Percentiles rank a stretch among this genome's conserved stretches.
phyloP scores from a whole-genome alignment of 2,329 filamentous ascomycete genomes.

The Mycosphaerella sp. region DNA sequence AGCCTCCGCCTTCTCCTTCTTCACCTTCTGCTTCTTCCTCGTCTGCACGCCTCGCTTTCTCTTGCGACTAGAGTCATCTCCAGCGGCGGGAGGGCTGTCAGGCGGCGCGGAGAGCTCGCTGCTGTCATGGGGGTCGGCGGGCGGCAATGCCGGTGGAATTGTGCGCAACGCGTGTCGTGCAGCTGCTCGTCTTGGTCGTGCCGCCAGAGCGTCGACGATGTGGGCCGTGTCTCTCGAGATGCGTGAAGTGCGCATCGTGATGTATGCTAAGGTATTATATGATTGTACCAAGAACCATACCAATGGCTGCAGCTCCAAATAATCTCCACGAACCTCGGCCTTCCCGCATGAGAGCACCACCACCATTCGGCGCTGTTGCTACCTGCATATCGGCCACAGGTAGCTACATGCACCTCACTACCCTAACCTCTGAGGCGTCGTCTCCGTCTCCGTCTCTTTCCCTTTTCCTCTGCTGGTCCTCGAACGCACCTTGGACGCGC shows the following conservation, averaged over 20 bases:
- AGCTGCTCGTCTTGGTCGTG: slow-evolving; percentile 11
- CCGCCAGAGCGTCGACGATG: slow-evolving; percentile 18
- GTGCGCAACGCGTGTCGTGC: slow-evolving; percentile 23
- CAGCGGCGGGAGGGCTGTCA: slow-evolving; percentile 12
- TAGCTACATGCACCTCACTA: too few relatives aligned
- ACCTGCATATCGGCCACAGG: too few relatives aligned
- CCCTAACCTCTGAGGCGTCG: too few relatives aligned
- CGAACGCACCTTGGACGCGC: slow-evolving; percentile 7
- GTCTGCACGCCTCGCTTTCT: slow-evolving; percentile 29
- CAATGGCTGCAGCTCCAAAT: not conserved
- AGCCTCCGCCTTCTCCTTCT: slow-evolving; percentile 20
- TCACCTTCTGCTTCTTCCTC: slow-evolving; percentile 7
- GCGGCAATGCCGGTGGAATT: slow-evolving; percentile 8
- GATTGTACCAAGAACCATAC: too few relatives aligned
- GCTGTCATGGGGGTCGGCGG: slow-evolving; percentile 7
- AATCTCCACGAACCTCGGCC: too few relatives aligned
- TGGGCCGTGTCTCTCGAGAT: slow-evolving; percentile 25
- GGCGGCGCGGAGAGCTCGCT: slow-evolving; percentile 17
- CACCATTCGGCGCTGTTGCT: too few relatives aligned
- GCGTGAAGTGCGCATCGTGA: slow-evolving; percentile 23
- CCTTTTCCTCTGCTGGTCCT: too few relatives aligned
- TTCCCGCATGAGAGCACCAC: too few relatives aligned
- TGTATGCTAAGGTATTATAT: too few relatives aligned
- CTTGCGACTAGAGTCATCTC: slow-evolving; percentile 17
- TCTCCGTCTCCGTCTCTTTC: too few relatives aligned